phyloP scores from a whole-genome alignment of 169 alveolate species.

The Plasmodium ovale region DNA sequence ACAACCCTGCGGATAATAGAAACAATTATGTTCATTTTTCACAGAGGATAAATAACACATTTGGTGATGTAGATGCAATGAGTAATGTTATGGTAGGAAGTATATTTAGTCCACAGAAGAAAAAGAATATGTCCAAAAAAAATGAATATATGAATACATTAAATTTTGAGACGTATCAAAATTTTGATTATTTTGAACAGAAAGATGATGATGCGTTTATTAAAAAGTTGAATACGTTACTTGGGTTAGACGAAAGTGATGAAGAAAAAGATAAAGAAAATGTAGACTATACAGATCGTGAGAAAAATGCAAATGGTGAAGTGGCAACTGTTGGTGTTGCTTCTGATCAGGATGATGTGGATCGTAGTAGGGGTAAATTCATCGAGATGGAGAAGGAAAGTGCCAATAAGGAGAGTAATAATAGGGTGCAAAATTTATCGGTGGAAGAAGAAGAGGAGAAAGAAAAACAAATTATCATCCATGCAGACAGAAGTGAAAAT shows the following conservation, averaged over 20 bases:
- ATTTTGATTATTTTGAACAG: slow-evolving; percentile 76
- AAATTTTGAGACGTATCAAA: slow-evolving; percentile 73
- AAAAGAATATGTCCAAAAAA: slow-evolving; percentile 37
- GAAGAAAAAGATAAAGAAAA: slow-evolving; percentile 6
- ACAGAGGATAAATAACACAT: slow-evolving; percentile 17
- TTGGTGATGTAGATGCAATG: slow-evolving; percentile 52
- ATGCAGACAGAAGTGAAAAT: neutral
- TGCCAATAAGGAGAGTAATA: neutral
- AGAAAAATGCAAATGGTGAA: neutral
- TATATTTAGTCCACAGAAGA: slow-evolving; percentile 60
- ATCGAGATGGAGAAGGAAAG: neutral
- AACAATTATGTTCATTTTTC: slow-evolving; percentile 16
- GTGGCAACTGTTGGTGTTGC: neutral
- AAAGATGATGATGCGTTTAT: slow-evolving; percentile 74
- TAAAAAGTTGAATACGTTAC: slow-evolving; percentile 53
- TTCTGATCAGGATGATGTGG: neutral
- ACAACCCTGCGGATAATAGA: slow-evolving; percentile 3
- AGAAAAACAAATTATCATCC: neutral
- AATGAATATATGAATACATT: slow-evolving; percentile 24
- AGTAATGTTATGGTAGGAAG: slow-evolving; percentile 71
- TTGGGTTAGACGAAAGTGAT: slow-evolving; percentile 64
- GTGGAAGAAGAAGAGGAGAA: neutral
- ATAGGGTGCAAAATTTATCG: neutral
- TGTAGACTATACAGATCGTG: neutral
- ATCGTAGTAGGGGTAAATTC: neutral